Evolutionary conservation across 2,329 filamentous ascomycete genomes (phyloP), one percentile per base, ranked within the genome.

Genomic region (Penicillium sumatraense): DNA sequence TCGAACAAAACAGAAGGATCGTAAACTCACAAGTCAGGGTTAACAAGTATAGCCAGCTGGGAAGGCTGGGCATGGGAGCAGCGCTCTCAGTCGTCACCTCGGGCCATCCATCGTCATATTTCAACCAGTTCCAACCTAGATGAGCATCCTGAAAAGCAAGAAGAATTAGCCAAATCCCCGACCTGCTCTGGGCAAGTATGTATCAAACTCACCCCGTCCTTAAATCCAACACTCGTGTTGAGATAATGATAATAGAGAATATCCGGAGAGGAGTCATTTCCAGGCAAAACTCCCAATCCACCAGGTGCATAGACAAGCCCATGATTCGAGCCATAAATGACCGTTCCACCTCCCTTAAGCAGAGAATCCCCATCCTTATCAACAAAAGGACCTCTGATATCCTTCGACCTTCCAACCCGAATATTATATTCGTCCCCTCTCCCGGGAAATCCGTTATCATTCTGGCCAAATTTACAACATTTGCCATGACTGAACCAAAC

Each of bases 201-300:
- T 18, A 29, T 23, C 40, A 24, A 26, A 68, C 68, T 53, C 33
- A 74, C 71, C 0, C 31, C 47, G 36, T 70, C 56, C 6, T 11
- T 16, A 27, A 75, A 66, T 1, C 70, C 71, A 41, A 68, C 63
- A 11, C 62, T 67, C 3, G 69, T 69, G 54, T 75, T 74, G 53
- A 73, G 54, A 35, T 74, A 77, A 60, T 77, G 74, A 58, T 73
- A 77, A 33, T 75, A 77, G 11, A 77, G 57, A 33, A 75, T 63
- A 58, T 76, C 74, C 14, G 62, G 60, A 5, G 46, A 49, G 9
- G 57, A 62, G 6, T 47, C 58, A 41, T 64, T 66, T 16, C 58
- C 67, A 6, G 62, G 33, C 50, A 75, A 42, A 3, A 76, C 63
- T 0, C 74, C 73, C 40, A 70, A 14, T 2, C 74, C 74, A 18